A percentile compares a stretch with the other conserved stretches of the same genome.
These are phyloP conservation scores for Penicillium cataractarum DNA, from an alignment of 495 filamentous ascomycete species.

Conservation along the genomic window DNA sequence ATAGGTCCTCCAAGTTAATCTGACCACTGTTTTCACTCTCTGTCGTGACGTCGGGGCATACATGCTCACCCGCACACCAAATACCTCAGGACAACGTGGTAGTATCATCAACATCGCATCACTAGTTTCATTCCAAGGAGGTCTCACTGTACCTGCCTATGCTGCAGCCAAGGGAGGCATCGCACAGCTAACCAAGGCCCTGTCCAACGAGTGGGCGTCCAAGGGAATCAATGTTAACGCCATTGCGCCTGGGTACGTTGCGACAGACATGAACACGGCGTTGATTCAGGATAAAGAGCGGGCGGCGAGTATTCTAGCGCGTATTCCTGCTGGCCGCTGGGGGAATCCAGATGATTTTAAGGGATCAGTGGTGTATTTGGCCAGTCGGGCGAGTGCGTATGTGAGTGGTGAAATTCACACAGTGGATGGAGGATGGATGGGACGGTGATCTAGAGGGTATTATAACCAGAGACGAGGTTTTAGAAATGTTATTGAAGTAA, in stretches of 20 bases:
- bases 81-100: constrained; percentile 54
- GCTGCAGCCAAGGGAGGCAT: constrained; percentile 81
- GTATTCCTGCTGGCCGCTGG: constrained; percentile 82
- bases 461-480: neutral
- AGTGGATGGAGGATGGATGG: constrained; percentile 93
- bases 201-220: constrained; percentile 77
- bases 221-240: constrained; percentile 74
- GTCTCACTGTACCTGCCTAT: constrained; percentile 81
- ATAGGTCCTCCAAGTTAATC: constrained; percentile 78
- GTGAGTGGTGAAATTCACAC: constrained; percentile 76
- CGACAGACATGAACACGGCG: constrained; percentile 84
- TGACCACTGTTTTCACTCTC: constrained; percentile 74
- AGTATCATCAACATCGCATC: constrained; percentile 81
- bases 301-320: constrained; percentile 65
- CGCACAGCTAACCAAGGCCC: constrained; percentile 76
- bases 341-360: constrained; percentile 44
- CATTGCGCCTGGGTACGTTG: constrained; percentile 75
- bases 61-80: constrained; percentile 64
- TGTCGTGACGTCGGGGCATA: constrained; percentile 77
- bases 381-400: constrained; percentile 67
- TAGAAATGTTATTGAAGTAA: no score
- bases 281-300: constrained; percentile 67
- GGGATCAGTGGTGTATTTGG: constrained; percentile 43
- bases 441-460: constrained; percentile 48
- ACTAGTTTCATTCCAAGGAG: constrained; percentile 81